Evolutionary conservation across 495 filamentous ascomycete species (phyloP), one percentile per base, ranked within the genome.

Genomic region (Mytilinidion resinicola): DNA sequence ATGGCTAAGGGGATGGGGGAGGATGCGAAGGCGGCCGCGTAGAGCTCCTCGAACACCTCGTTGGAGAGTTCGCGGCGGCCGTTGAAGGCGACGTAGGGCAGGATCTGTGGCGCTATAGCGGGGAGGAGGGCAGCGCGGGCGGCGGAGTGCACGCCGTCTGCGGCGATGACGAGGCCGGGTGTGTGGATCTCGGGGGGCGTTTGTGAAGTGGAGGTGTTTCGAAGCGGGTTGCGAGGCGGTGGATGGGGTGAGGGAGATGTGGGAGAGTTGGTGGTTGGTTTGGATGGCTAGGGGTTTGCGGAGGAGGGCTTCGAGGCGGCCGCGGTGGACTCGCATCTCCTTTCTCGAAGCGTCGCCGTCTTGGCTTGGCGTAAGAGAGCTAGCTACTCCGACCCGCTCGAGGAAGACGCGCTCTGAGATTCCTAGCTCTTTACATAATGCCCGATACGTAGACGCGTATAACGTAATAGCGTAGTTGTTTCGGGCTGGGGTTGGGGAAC

Each of bases 21-120:
- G 41, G 61, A 55, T 15, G 63, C 21, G 57, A 70, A 57, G n/a
- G 55, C 35, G 3, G 59, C 35, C 0, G 56, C 60, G 9, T 65
- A 56, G 1, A 39, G n/a, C 2, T 50, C 34, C 10, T 66, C 21
- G 51, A 69, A 75, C 2, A 51, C 19, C 4, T n/a, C 33, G 8
- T 30, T 14, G 10, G 61, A 51, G 4, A 78, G 46, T 1, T 48
- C 52, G 10, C 75, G 63, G 48, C 65, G 72, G 20, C 74, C 75
- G 36, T 69, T 73, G 55, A 70, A 76, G 7, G 72, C 76, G 3
- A 69, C 75, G 50, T 54, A 74, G 1, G 71, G 75, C 1, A 74
- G 57, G 30, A 76, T 57, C 9, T 69, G 62, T 3, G 67, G 65
- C 30, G 65, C 15, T 10, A 61, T 59, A 4, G 19, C n/a, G 0